A percentile compares a stretch with the other conserved stretches of the same genome.
phyloP scores from a whole-genome alignment of 2,329 filamentous ascomycete genomes.

The Penicillium psychrosexuale region DNA sequence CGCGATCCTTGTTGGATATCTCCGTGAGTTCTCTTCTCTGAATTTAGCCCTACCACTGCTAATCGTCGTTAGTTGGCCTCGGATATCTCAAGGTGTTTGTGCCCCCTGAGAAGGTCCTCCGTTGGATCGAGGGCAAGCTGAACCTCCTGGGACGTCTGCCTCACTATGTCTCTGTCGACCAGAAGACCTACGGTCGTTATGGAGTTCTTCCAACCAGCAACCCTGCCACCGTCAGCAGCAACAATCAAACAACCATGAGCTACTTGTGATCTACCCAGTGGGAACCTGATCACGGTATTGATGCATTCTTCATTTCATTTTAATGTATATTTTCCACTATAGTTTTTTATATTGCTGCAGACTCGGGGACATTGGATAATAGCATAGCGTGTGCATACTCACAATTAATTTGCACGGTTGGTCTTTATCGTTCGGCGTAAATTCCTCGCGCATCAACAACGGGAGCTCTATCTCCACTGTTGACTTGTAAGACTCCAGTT shows the following conservation, averaged over 20 bases:
- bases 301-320: constrained; percentile 16
- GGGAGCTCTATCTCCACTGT: constrained; percentile 17
- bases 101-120: constrained; percentile 80
- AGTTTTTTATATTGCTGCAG: constrained; percentile 14
- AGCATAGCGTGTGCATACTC: constrained; percentile 23
- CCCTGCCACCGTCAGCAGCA: constrained; percentile 30
- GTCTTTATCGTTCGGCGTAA: constrained; percentile 33
- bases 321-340: constrained; percentile 33
- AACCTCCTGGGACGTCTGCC: constrained; percentile 80
- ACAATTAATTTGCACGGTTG: constrained; percentile 29
- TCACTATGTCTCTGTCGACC: constrained; percentile 90
- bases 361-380: constrained; percentile 8
- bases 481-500: constrained; percentile 8
- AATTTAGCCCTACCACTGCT: constrained; percentile 3
- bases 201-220: constrained; percentile 70
- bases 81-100: constrained; percentile 87
- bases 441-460: constrained; percentile 24
- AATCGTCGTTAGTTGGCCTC: constrained; percentile 61
- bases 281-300: constrained; percentile 55
- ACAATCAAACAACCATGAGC: constrained; percentile 49
- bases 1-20: constrained; percentile 78
- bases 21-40: constrained; percentile 58
- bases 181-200: constrained; percentile 92
- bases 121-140: constrained; percentile 84
- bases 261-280: constrained; percentile 63